A percentile compares a stretch with the other conserved stretches of the same genome.
These are phyloP conservation scores for Carex arenaria DNA, from an alignment of 202 grass and related monocot species.

Conservation along the genomic window DNA sequence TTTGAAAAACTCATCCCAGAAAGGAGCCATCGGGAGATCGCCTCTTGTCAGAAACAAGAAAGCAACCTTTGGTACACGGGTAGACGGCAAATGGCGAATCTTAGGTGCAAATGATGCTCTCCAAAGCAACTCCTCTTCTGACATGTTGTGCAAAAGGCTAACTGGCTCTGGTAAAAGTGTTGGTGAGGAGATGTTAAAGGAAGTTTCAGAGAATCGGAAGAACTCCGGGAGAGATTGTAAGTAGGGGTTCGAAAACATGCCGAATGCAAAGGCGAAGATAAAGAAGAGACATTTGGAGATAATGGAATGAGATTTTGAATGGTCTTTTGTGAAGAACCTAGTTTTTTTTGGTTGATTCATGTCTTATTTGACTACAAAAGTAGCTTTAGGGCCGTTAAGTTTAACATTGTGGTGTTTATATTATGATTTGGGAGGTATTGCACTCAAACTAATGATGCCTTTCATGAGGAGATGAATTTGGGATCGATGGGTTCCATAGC, in stretches of 20 bases:
- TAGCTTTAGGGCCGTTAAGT: neutral
- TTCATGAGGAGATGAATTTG: neutral
- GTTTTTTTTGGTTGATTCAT: neutral
- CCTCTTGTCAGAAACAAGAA: slow-evolving; percentile 38
- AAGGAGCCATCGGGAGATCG: slow-evolving; percentile 1
- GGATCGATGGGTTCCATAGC: too few relatives aligned
- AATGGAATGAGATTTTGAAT: neutral
- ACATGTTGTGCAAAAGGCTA: slow-evolving; percentile 45
- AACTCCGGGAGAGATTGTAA: neutral
- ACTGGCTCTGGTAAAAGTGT: neutral
- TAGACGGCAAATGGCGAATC: neutral
- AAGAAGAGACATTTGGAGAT: slow-evolving; percentile 27
- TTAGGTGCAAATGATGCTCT: slow-evolving; percentile 56
- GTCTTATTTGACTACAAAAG: neutral
- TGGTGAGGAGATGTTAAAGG: neutral
- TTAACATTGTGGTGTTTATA: neutral
- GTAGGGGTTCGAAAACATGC: slow-evolving; percentile 35
- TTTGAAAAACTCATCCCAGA: slow-evolving; percentile 26
- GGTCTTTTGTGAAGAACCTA: neutral
- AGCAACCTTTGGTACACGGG: slow-evolving; percentile 23
- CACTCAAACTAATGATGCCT: neutral
- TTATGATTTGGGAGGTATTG: neutral
- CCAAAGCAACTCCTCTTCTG: slow-evolving; percentile 70
- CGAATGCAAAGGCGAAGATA: slow-evolving; percentile 31
- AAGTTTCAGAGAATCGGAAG: neutral